Conservation (phyloP, 1,139 yeast species). For the Kodamaea suecica region DNA sequence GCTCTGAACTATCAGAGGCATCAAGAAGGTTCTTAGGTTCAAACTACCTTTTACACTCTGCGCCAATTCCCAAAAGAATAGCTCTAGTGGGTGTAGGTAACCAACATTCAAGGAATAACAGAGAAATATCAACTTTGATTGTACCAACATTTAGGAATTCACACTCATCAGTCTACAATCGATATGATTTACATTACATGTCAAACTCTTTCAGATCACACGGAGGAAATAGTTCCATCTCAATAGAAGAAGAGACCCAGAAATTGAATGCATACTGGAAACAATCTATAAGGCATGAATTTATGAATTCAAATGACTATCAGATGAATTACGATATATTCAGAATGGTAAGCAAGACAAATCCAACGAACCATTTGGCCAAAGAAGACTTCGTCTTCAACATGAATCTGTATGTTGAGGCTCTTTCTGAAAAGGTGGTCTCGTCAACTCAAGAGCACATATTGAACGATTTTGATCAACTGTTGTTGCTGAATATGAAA, state of each 20-base stretch:
- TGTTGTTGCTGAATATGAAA: conserved; percentile 2
- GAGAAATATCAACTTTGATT: too few relatives aligned
- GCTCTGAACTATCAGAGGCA: conserved; percentile 9
- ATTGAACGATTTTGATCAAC: conserved; percentile 15
- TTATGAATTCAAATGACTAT: not conserved
- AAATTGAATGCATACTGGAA: not conserved
- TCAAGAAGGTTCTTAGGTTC: conserved; percentile 13
- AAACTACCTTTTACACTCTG: conserved; percentile 13
- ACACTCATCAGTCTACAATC: not conserved
- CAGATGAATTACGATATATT: conserved; percentile 6
- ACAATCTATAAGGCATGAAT: not conserved
- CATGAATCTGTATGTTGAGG: conserved; percentile 4
- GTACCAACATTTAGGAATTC: conserved; percentile 7
- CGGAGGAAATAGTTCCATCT: too few relatives aligned
- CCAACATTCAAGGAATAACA: too few relatives aligned
- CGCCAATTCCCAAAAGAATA: conserved; percentile 17
- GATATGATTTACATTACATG: not conserved
- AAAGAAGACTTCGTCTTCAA: conserved; percentile 13
- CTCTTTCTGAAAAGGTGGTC: conserved; percentile 7
- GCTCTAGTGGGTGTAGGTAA: conserved; percentile 18
- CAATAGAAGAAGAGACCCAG: too few relatives aligned
- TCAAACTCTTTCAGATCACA: not conserved
- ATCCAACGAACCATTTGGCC: not conserved
- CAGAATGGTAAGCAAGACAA: conserved; percentile 2
- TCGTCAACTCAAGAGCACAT: conserved; percentile 20